phyloP scores from a whole-genome alignment of 176 grass and related monocot genomes.

The Pontederia crassipes region DNA sequence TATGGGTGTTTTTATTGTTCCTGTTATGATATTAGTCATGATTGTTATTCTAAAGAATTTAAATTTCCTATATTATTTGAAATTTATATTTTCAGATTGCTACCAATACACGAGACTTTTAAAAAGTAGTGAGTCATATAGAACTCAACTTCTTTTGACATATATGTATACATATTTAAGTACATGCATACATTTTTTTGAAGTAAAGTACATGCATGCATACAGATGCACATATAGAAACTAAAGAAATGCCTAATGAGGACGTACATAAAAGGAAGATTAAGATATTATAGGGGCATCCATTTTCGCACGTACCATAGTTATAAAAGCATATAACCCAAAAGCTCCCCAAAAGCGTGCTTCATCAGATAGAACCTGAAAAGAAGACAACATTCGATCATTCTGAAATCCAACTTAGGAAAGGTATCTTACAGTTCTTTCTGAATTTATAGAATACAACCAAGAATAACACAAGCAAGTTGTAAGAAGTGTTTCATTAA shows the following conservation, averaged over 20 bases:
- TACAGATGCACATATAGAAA: too few species aligned
- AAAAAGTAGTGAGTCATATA: too few species aligned
- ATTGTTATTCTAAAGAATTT: too few species aligned
- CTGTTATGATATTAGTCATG: too few species aligned
- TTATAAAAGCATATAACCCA: constrained; percentile 69
- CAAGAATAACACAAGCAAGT: not conserved
- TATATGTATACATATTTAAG: too few species aligned
- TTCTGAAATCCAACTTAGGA: not conserved
- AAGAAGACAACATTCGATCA: constrained; percentile 9
- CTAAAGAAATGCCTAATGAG: not conserved
- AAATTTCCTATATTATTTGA: too few species aligned
- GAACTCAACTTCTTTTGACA: too few species aligned
- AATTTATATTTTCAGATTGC: too few species aligned
- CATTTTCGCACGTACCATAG: constrained; percentile 38
- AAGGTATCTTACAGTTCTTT: not conserved
- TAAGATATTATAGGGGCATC: constrained; percentile 20
- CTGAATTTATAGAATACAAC: not conserved
- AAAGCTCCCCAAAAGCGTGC: constrained; percentile 89
- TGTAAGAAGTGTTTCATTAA: not conserved
- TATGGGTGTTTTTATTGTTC: too few species aligned
- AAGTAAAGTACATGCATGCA: too few species aligned
- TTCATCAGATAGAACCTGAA: constrained; percentile 58
- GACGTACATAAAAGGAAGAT: constrained; percentile 10
- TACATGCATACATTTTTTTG: too few species aligned
- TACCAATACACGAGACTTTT: too few species aligned